Conservation (phyloP, 2,329 filamentous ascomycete genomes). For the Aspergillus caelatus region DNA sequence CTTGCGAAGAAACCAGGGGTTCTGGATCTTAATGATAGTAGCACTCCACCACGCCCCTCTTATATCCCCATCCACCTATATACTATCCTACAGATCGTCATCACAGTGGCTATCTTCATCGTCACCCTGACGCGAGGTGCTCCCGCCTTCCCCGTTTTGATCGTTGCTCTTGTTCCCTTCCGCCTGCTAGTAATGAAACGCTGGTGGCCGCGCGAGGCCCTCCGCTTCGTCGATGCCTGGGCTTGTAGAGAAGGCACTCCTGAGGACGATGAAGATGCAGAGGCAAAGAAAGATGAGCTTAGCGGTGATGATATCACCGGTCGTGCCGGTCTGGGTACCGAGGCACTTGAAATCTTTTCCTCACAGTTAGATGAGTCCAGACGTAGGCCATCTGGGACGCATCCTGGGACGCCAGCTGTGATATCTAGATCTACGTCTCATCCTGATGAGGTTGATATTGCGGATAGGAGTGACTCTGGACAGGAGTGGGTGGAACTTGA, state of each 20-base stretch:
- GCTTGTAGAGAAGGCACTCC: constrained; percentile 57
- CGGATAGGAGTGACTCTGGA: constrained; percentile 3
- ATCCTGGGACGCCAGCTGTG: background rate
- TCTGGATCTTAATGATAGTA: constrained; percentile 11
- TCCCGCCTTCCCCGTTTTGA: constrained; percentile 65
- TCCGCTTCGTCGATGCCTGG: constrained; percentile 55
- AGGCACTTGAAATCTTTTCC: background rate
- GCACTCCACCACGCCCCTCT: constrained; percentile 38
- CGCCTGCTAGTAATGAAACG: constrained; percentile 62
- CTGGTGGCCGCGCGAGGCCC: constrained; percentile 61
- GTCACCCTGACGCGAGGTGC: constrained; percentile 65
- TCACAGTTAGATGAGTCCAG: background rate
- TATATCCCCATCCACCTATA: constrained; percentile 63
- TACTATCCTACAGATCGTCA: constrained; percentile 59
- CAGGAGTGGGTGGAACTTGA: constrained; percentile 30
- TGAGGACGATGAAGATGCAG: constrained; percentile 49
- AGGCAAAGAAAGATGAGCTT: constrained; percentile 10
- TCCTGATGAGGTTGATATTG: background rate
- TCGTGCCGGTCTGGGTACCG: background rate
- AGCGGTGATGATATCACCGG: background rate
- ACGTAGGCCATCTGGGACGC: background rate
- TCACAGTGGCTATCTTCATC: constrained; percentile 64
- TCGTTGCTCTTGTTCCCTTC: constrained; percentile 66
- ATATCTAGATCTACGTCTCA: background rate
- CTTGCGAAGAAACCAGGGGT: constrained; percentile 16